These are phyloP conservation scores for Paragyromitra xinjiangensis DNA, from an alignment of 495 filamentous ascomycete genomes.

Conservation along the genomic window DNA sequence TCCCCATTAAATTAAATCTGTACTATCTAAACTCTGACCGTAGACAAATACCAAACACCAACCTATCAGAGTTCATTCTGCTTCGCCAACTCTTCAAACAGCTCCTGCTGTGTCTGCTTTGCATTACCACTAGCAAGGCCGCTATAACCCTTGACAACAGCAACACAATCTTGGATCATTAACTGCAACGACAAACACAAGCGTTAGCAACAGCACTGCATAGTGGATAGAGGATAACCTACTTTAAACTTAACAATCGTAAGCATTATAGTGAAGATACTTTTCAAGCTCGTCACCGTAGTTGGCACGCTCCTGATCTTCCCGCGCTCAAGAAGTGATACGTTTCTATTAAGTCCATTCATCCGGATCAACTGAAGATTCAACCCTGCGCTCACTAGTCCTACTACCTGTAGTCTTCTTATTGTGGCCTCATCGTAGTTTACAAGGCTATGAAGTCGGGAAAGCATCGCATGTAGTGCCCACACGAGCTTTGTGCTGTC, in stretches of 20 bases:
- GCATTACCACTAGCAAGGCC: not conserved
- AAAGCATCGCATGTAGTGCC: constrained; percentile 33
- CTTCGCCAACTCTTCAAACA: constrained; percentile 19
- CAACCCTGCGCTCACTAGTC: constrained; percentile 27
- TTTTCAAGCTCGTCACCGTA: constrained; percentile 13
- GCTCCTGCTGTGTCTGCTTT: constrained; percentile 14
- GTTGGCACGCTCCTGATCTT: constrained; percentile 31
- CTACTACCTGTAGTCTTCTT: constrained; percentile 31
- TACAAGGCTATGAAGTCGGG: constrained; percentile 12
- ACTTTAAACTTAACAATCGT: constrained; percentile 36
- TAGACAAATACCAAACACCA: not conserved
- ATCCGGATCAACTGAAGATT: constrained; percentile 30
- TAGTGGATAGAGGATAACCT: not conserved
- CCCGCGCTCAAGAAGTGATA: constrained; percentile 23
- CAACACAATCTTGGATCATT: constrained; percentile 32
- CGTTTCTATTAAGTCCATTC: constrained; percentile 4
- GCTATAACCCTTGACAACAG: constrained; percentile 24
- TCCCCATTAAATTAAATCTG: too few species aligned
- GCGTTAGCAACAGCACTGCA: not conserved
- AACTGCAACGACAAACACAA: not conserved
- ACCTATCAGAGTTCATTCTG: constrained; percentile 24
- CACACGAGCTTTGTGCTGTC: constrained; percentile 18
- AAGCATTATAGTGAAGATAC: constrained; percentile 21
- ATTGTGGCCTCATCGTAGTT: not conserved
- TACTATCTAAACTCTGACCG: too few species aligned